Conservation (phyloP, 2,329 filamentous ascomycete genomes). For the Talaromyces albobiverticillius region DNA sequence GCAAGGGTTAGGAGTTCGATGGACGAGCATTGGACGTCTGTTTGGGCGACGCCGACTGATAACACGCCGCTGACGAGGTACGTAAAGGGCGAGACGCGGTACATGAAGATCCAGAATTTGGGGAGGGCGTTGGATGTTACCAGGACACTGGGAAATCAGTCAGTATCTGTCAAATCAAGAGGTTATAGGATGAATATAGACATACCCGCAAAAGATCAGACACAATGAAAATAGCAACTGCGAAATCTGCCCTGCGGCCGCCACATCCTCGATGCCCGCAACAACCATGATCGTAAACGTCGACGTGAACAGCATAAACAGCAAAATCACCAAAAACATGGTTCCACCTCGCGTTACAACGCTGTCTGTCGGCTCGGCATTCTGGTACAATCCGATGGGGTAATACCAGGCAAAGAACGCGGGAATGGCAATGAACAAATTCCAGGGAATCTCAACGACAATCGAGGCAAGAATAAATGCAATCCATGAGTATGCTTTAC, state of each 20-base stretch:
- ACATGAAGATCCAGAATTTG: conserved; percentile 77
- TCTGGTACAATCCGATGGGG: conserved; percentile 50
- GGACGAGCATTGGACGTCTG: conserved; percentile 30
- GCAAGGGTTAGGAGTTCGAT: conserved; percentile 33
- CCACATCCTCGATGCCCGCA: conserved; percentile 64
- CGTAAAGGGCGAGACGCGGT: conserved; percentile 64
- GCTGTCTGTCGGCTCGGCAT: conserved; percentile 36
- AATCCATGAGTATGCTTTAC: conserved; percentile 72
- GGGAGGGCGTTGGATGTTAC: conserved; percentile 59
- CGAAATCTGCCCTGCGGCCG: conserved; percentile 65
- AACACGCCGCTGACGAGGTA: conserved; percentile 51
- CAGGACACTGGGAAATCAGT: no score
- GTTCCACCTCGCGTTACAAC: conserved; percentile 58
- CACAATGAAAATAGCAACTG: conserved; percentile 59
- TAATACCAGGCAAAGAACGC: conserved; percentile 69
- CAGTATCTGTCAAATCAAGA: no score
- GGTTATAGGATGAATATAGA: background rate
- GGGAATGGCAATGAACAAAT: conserved; percentile 57
- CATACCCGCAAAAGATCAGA: conserved; percentile 54
- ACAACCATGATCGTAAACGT: conserved; percentile 74
- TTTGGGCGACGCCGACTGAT: conserved; percentile 31
- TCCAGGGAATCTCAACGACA: conserved; percentile 67
- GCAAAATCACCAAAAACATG: conserved; percentile 62
- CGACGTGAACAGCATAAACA: conserved; percentile 68
- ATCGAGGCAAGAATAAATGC: conserved; percentile 70